These are phyloP conservation scores for Hypoxylon crocopeplum DNA, from an alignment of 495 filamentous ascomycete species.

Conservation along the genomic window DNA sequence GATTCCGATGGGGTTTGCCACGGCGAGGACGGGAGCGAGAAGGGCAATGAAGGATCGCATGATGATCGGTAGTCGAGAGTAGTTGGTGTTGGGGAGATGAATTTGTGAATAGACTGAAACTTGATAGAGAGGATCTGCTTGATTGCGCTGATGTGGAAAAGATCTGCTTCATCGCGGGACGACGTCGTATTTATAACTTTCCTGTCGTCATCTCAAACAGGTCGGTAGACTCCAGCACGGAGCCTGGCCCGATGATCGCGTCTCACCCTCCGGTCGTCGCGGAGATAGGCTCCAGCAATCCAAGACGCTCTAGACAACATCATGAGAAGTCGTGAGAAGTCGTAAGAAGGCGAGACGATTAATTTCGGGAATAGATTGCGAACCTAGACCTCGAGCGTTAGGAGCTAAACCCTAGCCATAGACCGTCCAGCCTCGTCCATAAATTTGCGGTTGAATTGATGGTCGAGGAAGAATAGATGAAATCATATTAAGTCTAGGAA, in stretches of 20 bases:
- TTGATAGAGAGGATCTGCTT: slow-evolving; percentile 16
- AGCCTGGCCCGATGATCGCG: not conserved
- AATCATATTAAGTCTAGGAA: slow-evolving; percentile 51
- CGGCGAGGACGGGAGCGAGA: slow-evolving; percentile 53
- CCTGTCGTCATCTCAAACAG: slow-evolving; percentile 10
- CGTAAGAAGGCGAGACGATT: slow-evolving; percentile 27
- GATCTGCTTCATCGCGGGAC: slow-evolving; percentile 40
- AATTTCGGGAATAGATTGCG: slow-evolving; percentile 30
- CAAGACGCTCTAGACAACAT: slow-evolving; percentile 31
- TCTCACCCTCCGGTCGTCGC: slow-evolving; percentile 1
- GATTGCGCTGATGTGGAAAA: slow-evolving; percentile 35
- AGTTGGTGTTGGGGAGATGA: slow-evolving; percentile 6
- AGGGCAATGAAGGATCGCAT: slow-evolving; percentile 57
- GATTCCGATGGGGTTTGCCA: slow-evolving; percentile 49
- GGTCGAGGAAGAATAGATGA: slow-evolving; percentile 51
- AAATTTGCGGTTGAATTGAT: slow-evolving; percentile 59
- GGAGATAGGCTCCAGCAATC: slow-evolving; percentile 9
- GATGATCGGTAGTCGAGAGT: slow-evolving; percentile 37
- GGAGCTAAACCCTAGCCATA: slow-evolving; percentile 25
- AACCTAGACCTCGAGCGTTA: slow-evolving; percentile 32
- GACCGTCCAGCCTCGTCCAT: slow-evolving; percentile 40
- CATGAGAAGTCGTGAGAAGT: slow-evolving; percentile 14
- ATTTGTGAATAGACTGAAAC: slow-evolving; percentile 15
- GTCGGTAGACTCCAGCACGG: not conserved
- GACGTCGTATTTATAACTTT: slow-evolving; percentile 43